A percentile compares a stretch with the other conserved stretches of the same genome.
Evolutionary conservation across 2,329 filamentous ascomycete species (phyloP).

Genomic region (Cladosporium sp.): DNA sequence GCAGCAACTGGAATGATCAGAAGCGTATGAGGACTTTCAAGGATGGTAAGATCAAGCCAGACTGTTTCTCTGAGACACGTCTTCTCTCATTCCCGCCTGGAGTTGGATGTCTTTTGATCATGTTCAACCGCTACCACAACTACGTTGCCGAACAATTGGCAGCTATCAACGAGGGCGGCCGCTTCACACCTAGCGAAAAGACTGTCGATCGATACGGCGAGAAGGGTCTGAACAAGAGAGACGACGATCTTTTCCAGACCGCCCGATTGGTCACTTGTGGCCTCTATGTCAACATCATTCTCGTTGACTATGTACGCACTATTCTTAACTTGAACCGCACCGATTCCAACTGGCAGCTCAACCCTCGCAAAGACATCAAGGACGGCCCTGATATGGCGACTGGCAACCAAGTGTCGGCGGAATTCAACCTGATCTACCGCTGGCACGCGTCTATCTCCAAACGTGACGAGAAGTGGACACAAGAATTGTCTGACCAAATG

Average conservation of each 20-base stretch:
- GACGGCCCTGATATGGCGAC: constrained; percentile 34
- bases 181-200: constrained; percentile 68
- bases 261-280: constrained; percentile 50
- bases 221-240: constrained; percentile 32
- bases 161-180: constrained; percentile 76
- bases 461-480: constrained; percentile 44
- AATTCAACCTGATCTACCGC: constrained; percentile 53
- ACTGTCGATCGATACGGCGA: constrained; percentile 31
- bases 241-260: constrained; percentile 50
- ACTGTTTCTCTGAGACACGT: constrained; percentile 64
- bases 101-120: constrained; percentile 62
- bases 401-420: constrained; percentile 50
- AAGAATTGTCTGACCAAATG: constrained; percentile 35
- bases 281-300: constrained; percentile 51
- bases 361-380: constrained; percentile 38
- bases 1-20: constrained; percentile 63
- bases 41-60: constrained; percentile 66
- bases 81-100: constrained; percentile 64
- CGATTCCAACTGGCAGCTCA: constrained; percentile 42
- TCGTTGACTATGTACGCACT: constrained; percentile 52
- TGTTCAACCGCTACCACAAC: constrained; percentile 78
- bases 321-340: constrained; percentile 46
- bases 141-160: constrained; percentile 74
- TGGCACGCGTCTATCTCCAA: constrained; percentile 45
- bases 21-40: constrained; percentile 61